Conservation (phyloP, 345 rosid genomes). For the Rhodamnia argentea region DNA sequence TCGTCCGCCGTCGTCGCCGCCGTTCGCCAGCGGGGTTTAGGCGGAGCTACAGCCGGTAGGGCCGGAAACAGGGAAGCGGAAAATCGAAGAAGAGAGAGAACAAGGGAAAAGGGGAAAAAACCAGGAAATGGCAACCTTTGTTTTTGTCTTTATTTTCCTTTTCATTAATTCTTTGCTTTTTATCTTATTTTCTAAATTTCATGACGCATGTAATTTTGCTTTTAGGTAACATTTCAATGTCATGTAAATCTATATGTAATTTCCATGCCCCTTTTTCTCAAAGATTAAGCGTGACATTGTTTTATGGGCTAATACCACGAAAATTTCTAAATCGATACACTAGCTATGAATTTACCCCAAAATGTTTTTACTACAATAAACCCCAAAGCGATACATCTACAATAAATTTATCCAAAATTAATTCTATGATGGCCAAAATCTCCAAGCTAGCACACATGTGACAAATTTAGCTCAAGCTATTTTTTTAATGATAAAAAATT, state of each 20-base stretch:
- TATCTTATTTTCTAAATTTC: not conserved
- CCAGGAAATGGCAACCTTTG: not conserved
- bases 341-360: too few relatives aligned
- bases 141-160: not conserved
- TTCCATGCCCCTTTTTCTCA: too few relatives aligned
- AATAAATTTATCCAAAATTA: too few relatives aligned
- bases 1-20: not conserved
- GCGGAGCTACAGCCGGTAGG: not conserved
- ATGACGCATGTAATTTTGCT: not conserved
- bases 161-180: not conserved
- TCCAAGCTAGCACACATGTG: too few relatives aligned
- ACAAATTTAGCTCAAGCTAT: too few relatives aligned
- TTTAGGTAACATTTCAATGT: not conserved
- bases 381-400: too few relatives aligned
- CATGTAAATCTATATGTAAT: not conserved
- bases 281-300: too few relatives aligned
- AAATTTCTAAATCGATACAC: too few relatives aligned
- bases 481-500: too few relatives aligned
- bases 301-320: too few relatives aligned
- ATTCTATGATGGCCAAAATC: too few relatives aligned
- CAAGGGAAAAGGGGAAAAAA: not conserved
- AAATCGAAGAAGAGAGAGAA: not conserved
- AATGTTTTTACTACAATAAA: too few relatives aligned
- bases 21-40: not conserved
- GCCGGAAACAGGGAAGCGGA: not conserved